Base-by-base conservation (phyloP, 2,329 filamentous ascomycete species). In the Stagonosporopsis rhizophila region DNA sequence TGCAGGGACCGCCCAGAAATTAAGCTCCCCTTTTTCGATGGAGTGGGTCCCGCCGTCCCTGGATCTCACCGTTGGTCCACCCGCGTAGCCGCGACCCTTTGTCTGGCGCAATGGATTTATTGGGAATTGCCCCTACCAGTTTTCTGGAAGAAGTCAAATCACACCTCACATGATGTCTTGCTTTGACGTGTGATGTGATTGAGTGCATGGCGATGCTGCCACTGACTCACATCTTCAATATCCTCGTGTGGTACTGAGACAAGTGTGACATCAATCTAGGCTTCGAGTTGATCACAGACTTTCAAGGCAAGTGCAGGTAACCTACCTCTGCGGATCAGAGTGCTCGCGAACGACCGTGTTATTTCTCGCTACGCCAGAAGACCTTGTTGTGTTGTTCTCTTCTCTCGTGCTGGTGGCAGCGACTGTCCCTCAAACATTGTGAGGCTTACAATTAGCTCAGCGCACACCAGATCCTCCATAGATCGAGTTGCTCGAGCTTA, bases 21-120 rank as follows among this genome's bases (percentile, higher is more conserved):
- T 56, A 51, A 48, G 47, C 53, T 46, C 23, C 53, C 48, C 53
- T 47, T 56, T 56, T 56, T 56, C 48, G 38, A 52, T 48, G 23
- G 6, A 39, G 53, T 56, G 53, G 53, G 47, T 38, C 53, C 46
- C 23, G 53, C 37, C 15, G 47, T 42, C 47, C 47, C 53, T 56
- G 53, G 47, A 56, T 56, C 47, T 56, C 38, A 45, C 53, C 53
- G 53, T 56, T 56, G 47, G 47, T 44, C 53, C 47, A 52, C 48
- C 53, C 53, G 53, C 47, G n/a, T 51, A 42, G 37, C 53, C 53
- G 46, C 45, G 42, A 56, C 47, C 42, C 53, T 47, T 48, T 48
- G 30, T 25, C 28, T 52, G 38, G 25, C 37, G 25, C 28, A 28
- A 37, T 42, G 34, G 27, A 50, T 27, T 55, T 11, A 11, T 28